Percentiles rank a stretch among this genome's conserved stretches.
Conservation (phyloP, 768 basidiomycete species). For the Suillus alpinus region DNA sequence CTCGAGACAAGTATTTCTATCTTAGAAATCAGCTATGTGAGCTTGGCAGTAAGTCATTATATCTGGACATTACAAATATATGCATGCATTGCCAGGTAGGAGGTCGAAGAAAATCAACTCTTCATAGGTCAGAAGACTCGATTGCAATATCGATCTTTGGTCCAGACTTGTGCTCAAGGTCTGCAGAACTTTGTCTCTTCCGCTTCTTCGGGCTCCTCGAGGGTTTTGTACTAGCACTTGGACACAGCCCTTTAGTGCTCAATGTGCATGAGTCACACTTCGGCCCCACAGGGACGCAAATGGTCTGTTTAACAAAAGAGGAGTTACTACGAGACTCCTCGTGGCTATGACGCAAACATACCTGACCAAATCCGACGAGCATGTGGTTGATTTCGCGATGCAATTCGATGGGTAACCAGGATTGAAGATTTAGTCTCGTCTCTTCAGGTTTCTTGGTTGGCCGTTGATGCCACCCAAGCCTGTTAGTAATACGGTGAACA, state of each 20-base stretch:
- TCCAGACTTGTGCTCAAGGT: constrained; percentile 15
- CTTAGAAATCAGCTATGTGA: not conserved
- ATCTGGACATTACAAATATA: not conserved
- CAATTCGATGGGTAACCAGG: constrained; percentile 76
- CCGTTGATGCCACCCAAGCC: constrained; percentile 87
- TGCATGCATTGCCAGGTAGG: not conserved
- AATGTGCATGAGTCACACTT: constrained; percentile 65
- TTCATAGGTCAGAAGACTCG: constrained; percentile 17
- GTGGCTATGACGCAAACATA: constrained; percentile 23
- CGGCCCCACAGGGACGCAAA: constrained; percentile 66
- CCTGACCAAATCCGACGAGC: constrained; percentile 86
- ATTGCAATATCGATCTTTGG: constrained; percentile 40
- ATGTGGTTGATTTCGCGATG: constrained; percentile 76
- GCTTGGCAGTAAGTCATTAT: not conserved
- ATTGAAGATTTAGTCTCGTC: constrained; percentile 78
- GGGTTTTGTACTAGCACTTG: constrained; percentile 50
- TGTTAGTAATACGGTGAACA: constrained; percentile 92
- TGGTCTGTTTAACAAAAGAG: constrained; percentile 38
- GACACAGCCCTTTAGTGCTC: constrained; percentile 55
- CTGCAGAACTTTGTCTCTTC: constrained; percentile 4
- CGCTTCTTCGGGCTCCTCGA: constrained; percentile 11
- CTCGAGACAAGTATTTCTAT: not conserved
- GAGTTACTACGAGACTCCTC: not conserved
- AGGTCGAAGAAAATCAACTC: not conserved
- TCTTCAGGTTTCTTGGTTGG: constrained; percentile 85